Evolutionary conservation across 768 basidiomycete genomes (phyloP), one percentile per base, ranked within the genome.

Genomic region (Botryobasidium botryosum): DNA sequence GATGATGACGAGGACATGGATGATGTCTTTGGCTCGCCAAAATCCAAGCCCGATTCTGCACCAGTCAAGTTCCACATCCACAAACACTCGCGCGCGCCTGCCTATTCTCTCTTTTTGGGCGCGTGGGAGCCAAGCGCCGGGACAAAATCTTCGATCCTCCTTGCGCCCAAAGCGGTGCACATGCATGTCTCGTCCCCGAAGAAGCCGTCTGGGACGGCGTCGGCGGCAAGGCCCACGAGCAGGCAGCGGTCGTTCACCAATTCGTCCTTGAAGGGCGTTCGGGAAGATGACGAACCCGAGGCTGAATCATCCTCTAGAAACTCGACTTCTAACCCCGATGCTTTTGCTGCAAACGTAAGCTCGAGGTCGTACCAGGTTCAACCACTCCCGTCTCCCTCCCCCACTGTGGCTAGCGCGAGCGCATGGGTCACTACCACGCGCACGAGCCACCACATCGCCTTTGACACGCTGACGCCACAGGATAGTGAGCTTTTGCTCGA

Each of bases 31-130:
- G n/a, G n/a, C n/a, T n/a, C n/a, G n/a, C n/a, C n/a, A n/a, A n/a
- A n/a, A n/a, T n/a, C n/a, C n/a, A n/a, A n/a, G n/a, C n/a, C n/a
- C n/a, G n/a, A n/a, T n/a, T n/a, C n/a, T n/a, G n/a, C n/a, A n/a
- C 37, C 12, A 39, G 37, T 39, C 13, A 49, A 18, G 47, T 49
- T 1, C 48, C 48, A 50, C 44, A 73, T 87, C 26, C 85, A 87
- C 60, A 82, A 81, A 52, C 84, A 87, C 56, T 82, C 84, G 1
- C 74, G 79, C 44, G 78, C 79, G 3, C 62, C 71, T 25, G 84
- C 80, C 1, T 85, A 84, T 59, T 84, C 83, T 0, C 72, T 87
- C 39, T 77, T 78, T 58, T 72, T 84, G 26, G 48, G 48, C 12
- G 35, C 45, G 35, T 31, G 47, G 18, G 35, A 25, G 5, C 48